These are phyloP conservation scores for Neofusicoccum laricinum DNA, from an alignment of 2,329 filamentous ascomycete species.

Conservation along the genomic window DNA sequence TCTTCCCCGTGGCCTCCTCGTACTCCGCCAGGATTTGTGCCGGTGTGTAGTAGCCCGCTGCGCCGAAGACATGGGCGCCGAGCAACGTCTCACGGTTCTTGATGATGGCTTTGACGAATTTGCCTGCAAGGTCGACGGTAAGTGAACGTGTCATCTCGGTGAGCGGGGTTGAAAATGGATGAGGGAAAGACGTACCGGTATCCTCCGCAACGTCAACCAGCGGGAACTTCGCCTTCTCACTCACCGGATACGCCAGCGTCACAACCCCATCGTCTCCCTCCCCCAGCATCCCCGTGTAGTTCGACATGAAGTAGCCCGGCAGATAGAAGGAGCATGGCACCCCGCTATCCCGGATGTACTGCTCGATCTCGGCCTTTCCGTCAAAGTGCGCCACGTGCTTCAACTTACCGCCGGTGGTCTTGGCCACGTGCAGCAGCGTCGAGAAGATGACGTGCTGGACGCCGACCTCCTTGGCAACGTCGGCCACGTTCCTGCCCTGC, in stretches of 20 bases:
- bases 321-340: conserved; percentile 23
- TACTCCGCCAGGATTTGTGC: conserved; percentile 33
- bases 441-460: conserved; percentile 41
- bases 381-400: conserved; percentile 38
- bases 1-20: conserved; percentile 33
- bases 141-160: too few relatives aligned
- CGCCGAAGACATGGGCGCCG: conserved; percentile 44
- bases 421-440: conserved; percentile 26
- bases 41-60: conserved; percentile 31
- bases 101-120: conserved; percentile 29
- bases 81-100: conserved; percentile 34
- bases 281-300: neutral
- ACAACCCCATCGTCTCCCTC: conserved; percentile 9
- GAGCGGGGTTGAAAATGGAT: too few relatives aligned
- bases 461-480: conserved; percentile 27
- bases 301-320: conserved; percentile 25
- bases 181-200: conserved; percentile 10
- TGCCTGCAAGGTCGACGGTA: neutral
- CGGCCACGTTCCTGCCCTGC: conserved; percentile 35
- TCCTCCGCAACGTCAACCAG: conserved; percentile 19
- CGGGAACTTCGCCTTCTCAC: conserved; percentile 13
- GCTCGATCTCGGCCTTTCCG: conserved; percentile 33
- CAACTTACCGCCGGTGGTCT: conserved; percentile 29
- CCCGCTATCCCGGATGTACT: conserved; percentile 24
- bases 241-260: conserved; percentile 12